Conservation (phyloP, 345 rosid genomes). For the Erucastrum elatum region DNA sequence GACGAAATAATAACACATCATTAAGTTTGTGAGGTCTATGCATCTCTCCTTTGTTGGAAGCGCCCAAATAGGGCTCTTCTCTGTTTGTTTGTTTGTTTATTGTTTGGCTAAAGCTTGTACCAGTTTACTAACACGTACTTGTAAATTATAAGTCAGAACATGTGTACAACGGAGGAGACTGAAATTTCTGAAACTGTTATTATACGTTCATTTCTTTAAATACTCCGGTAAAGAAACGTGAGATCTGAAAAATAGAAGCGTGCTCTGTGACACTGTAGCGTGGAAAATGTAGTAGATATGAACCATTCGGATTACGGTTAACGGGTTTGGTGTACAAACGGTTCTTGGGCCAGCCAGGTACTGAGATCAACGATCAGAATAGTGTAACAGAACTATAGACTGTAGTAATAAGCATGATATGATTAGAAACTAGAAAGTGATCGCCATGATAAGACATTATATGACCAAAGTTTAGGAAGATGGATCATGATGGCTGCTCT, state of each 20-base stretch:
- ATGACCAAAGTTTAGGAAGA: background rate
- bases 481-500: background rate
- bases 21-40: slow-evolving; percentile 26
- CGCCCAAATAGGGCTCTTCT: slow-evolving; percentile 13
- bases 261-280: background rate
- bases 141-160: slow-evolving; percentile 13
- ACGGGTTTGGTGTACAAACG: background rate
- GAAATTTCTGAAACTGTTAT: slow-evolving; percentile 7
- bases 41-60: background rate
- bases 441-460: background rate
- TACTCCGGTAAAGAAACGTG: slow-evolving; percentile 1
- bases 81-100: slow-evolving; percentile 10
- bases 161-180: background rate
- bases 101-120: slow-evolving; percentile 4
- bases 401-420: background rate
- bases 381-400: background rate
- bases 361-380: background rate
- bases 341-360: background rate
- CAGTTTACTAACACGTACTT: background rate
- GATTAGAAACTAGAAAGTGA: background rate
- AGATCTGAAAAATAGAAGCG: background rate
- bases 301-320: background rate
- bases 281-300: background rate
- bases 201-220: background rate
- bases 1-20: slow-evolving; percentile 16